These are phyloP conservation scores for Zygnema cylindricum DNA, from an alignment of 139 green algal species.

Conservation along the genomic window DNA sequence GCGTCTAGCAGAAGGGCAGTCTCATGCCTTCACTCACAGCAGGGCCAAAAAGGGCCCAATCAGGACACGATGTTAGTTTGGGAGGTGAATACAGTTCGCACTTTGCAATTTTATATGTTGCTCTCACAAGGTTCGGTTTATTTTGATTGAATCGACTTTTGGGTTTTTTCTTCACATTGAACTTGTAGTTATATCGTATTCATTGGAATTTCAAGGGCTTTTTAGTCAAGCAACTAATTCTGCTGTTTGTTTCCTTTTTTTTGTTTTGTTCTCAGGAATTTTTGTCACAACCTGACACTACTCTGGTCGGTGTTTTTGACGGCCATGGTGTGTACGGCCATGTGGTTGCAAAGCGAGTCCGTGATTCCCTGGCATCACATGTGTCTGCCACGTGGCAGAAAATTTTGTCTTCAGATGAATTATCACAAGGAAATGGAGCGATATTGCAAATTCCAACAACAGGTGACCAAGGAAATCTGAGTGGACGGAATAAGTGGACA, in stretches of 20 bases:
- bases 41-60: constrained; percentile 38
- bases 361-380: constrained; percentile 30
- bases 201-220: neutral
- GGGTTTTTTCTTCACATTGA: neutral
- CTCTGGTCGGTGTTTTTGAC: constrained; percentile 24
- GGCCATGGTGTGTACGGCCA: constrained; percentile 37
- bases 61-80: constrained; percentile 50
- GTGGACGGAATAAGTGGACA: neutral
- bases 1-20: neutral
- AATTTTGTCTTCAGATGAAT: neutral
- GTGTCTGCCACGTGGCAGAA: neutral
- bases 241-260: neutral
- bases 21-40: constrained; percentile 8
- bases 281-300: neutral
- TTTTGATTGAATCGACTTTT: neutral
- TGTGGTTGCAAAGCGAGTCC: constrained; percentile 35
- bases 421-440: no score
- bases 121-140: neutral
- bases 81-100: constrained; percentile 5
- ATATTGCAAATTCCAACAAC: no score
- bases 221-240: neutral
- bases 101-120: neutral
- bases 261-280: neutral
- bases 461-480: no score
- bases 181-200: neutral